phyloP scores from a whole-genome alignment of 2,329 filamentous ascomycete genomes.

The Fusarium odoratissimum region DNA sequence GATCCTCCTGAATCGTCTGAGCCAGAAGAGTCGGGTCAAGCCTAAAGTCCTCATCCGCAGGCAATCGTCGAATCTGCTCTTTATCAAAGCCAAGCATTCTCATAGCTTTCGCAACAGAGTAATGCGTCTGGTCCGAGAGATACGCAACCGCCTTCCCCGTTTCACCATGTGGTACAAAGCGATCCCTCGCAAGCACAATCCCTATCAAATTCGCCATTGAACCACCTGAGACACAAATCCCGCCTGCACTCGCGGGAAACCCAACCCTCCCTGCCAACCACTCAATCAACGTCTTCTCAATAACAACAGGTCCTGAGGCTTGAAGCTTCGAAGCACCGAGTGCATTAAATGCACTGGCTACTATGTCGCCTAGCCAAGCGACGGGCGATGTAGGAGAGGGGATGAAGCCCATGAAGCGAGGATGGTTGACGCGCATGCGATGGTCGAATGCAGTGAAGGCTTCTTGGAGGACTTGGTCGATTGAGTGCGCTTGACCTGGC shows the following conservation, averaged over 20 bases:
- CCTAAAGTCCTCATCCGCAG: background rate
- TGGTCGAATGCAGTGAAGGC: slow-evolving; percentile 19
- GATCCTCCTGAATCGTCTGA: background rate
- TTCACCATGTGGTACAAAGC: slow-evolving; percentile 22
- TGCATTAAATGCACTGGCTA: slow-evolving; percentile 37
- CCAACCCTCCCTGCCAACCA: slow-evolving; percentile 37
- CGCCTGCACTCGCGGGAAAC: slow-evolving; percentile 30
- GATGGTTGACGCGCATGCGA: slow-evolving; percentile 30
- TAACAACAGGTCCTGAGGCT: slow-evolving; percentile 34
- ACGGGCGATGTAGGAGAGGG: slow-evolving; percentile 37
- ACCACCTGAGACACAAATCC: slow-evolving; percentile 42
- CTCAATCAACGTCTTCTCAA: slow-evolving; percentile 42
- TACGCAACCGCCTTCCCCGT: background rate
- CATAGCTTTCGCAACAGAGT: slow-evolving; percentile 20
- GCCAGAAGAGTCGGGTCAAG: background rate
- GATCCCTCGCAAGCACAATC: slow-evolving; percentile 37
- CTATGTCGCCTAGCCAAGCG: slow-evolving; percentile 41
- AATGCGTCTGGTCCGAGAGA: slow-evolving; percentile 21
- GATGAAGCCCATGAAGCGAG: slow-evolving; percentile 39
- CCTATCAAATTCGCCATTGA: slow-evolving; percentile 45
- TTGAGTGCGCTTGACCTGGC: slow-evolving; percentile 10
- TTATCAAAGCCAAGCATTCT: slow-evolving; percentile 12
- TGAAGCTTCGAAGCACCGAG: slow-evolving; percentile 37
- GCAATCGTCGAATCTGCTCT: background rate
- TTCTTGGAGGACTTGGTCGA: slow-evolving; percentile 23